These are phyloP conservation scores for Mycena polygramma DNA, from an alignment of 768 basidiomycete genomes.

Conservation along the genomic window DNA sequence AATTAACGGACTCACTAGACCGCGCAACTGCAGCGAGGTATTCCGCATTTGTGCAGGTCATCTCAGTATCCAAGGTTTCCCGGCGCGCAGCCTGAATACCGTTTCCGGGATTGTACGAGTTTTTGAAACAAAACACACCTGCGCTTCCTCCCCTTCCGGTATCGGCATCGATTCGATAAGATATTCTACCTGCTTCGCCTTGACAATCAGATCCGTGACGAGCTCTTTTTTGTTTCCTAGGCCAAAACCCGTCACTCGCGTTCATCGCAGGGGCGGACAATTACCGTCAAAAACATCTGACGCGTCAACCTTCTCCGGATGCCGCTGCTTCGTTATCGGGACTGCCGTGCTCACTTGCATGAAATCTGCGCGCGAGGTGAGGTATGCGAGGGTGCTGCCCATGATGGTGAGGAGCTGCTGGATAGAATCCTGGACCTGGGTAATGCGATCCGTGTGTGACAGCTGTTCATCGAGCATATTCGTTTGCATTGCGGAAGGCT, in stretches of 20 bases:
- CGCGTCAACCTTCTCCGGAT: conserved; percentile 78
- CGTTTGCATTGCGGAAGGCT: conserved; percentile 47
- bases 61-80: not conserved
- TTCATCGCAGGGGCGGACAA: not conserved
- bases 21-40: not conserved
- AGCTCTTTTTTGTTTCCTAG: conserved; percentile 88
- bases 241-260: not conserved
- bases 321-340: conserved; percentile 91
- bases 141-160: not conserved
- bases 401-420: conserved; percentile 93
- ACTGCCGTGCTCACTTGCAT: conserved; percentile 84
- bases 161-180: conserved; percentile 29
- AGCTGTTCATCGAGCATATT: conserved; percentile 87
- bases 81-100: not conserved
- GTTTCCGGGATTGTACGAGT: not conserved
- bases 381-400: too few relatives aligned
- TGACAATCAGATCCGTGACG: conserved; percentile 83
- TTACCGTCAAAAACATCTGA: conserved; percentile 85
- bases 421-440: conserved; percentile 94
- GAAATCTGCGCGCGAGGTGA: conserved; percentile 81
- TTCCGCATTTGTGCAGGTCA: not conserved
- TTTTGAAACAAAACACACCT: not conserved
- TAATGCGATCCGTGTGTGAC: conserved; percentile 96
- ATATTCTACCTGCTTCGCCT: conserved; percentile 91
- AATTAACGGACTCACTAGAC: not conserved